Base-by-base conservation (phyloP, 2,329 filamentous ascomycete species). In the Diaporthe ilicicola region DNA sequence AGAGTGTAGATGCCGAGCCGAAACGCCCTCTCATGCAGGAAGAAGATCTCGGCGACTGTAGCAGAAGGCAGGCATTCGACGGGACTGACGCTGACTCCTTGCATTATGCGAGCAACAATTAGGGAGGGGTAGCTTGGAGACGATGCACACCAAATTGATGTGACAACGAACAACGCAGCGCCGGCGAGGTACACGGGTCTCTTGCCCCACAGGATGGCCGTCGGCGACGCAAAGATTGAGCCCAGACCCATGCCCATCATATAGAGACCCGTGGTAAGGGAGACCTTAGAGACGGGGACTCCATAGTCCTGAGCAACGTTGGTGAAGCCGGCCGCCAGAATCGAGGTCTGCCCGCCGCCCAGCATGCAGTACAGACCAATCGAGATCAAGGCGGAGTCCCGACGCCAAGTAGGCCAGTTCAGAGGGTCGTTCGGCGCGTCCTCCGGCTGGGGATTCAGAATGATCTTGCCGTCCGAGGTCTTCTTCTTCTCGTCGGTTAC, bases 11-110 rank as follows among this genome's bases (percentile, higher is more conserved):
- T 94, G 12, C 96, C 96, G 54, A 98, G 90, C 5, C 95, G 92
- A 79, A 95, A 98, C 0, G 95, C 95, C 72, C 71, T 73, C 82
- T 98, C 95, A 77, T 98, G 95, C 24, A 98, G 85, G 78, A 97
- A 98, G 84, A 95, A 98, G 72, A 98, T 98, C 81, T 98, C 95
- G 4, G 95, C 94, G 76, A 98, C 95, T 0, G 94, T 97, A 19
- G 95, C 95, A 5, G 94, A 97, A 0, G 95, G 95, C 37, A 98
- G 86, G 77, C 94, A 97, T 80, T 98, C 95, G 10, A 97, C 94
- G 0, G 94, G 94, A 74, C 93, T 96, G 61, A 98, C 91, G 0
- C 94, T 92, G 12, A 98, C 85, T 4, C 95, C 96, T 80, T 97
- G 94, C 73, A 98, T 92, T 59, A 98, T 90, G 67, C 95, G 89